phyloP scores from a whole-genome alignment of 148 eudicot genomes.

The Limonium bicolor region DNA sequence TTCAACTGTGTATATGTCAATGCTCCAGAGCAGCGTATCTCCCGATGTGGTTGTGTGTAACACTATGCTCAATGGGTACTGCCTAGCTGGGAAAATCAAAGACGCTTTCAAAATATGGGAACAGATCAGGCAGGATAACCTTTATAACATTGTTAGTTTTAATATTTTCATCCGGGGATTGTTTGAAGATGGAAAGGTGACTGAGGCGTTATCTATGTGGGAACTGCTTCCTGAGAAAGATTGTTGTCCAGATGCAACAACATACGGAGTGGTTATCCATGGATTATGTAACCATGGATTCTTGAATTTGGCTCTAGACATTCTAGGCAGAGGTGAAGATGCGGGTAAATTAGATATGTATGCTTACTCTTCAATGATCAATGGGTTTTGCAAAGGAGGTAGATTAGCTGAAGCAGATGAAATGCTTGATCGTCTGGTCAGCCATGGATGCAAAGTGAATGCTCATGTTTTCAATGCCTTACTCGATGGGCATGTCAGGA shows the following conservation, averaged over 20 bases:
- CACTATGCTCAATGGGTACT: constrained; percentile 63
- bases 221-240: constrained; percentile 25
- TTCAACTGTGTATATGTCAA: constrained; percentile 31
- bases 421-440: constrained; percentile 28
- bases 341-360: constrained; percentile 22
- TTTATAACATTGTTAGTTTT: constrained; percentile 31
- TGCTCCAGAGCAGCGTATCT: constrained; percentile 34
- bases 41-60: constrained; percentile 56
- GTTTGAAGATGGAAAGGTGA: constrained; percentile 41
- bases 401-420: constrained; percentile 46
- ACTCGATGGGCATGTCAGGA: constrained; percentile 44
- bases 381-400: constrained; percentile 40
- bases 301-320: constrained; percentile 37
- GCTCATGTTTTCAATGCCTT: constrained; percentile 47
- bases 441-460: constrained; percentile 36
- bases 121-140: constrained; percentile 40
- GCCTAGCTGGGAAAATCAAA: constrained; percentile 30
- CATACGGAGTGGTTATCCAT: constrained; percentile 47
- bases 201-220: constrained; percentile 53
- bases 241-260: constrained; percentile 35
- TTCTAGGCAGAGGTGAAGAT: constrained; percentile 33
- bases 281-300: constrained; percentile 61
- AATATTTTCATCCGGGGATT: constrained; percentile 59
- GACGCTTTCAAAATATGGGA: constrained; percentile 49
- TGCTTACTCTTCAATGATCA: constrained; percentile 58